These are phyloP conservation scores for Daldinia sp. DNA, from an alignment of 2,329 filamentous ascomycete species.

Conservation along the genomic window DNA sequence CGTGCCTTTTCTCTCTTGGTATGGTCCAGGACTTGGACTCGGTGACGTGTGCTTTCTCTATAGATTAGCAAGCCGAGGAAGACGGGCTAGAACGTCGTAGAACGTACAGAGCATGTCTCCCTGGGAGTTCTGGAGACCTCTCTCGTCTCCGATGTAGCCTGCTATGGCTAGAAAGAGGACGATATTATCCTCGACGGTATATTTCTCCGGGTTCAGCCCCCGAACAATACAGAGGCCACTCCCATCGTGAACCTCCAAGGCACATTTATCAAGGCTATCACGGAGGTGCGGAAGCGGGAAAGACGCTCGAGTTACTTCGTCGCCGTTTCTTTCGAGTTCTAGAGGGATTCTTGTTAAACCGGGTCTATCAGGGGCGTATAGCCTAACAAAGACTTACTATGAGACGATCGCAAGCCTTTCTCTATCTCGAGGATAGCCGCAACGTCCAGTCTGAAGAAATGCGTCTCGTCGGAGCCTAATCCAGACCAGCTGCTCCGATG, in stretches of 20 bases:
- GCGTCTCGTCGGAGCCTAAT: conserved; percentile 11
- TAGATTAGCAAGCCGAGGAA: conserved; percentile 27
- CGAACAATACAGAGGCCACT: conserved; percentile 63
- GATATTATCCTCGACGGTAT: conserved; percentile 62
- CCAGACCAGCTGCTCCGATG: conserved; percentile 38
- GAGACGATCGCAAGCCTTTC: conserved; percentile 39
- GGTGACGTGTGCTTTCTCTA: conserved; percentile 55
- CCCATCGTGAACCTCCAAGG: conserved; percentile 51
- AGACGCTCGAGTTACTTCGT: conserved; percentile 48
- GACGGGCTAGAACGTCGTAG: background rate
- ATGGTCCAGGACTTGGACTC: conserved; percentile 56
- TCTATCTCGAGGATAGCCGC: conserved; percentile 41
- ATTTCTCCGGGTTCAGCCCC: conserved; percentile 58
- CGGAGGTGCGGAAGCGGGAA: conserved; percentile 54
- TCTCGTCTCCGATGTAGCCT: conserved; percentile 62
- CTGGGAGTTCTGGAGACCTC: conserved; percentile 59
- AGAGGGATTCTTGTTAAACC: conserved; percentile 35
- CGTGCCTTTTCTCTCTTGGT: conserved; percentile 55
- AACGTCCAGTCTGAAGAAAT: conserved; percentile 37
- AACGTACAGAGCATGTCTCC: conserved; percentile 57
- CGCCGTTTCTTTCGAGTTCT: conserved; percentile 49
- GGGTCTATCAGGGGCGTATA: conserved; percentile 27
- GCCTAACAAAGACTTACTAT: conserved; percentile 30
- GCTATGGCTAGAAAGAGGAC: conserved; percentile 65
- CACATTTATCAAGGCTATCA: conserved; percentile 47